phyloP scores from a whole-genome alignment of 306 rosid species.

The Gleditsia sinensis region DNA sequence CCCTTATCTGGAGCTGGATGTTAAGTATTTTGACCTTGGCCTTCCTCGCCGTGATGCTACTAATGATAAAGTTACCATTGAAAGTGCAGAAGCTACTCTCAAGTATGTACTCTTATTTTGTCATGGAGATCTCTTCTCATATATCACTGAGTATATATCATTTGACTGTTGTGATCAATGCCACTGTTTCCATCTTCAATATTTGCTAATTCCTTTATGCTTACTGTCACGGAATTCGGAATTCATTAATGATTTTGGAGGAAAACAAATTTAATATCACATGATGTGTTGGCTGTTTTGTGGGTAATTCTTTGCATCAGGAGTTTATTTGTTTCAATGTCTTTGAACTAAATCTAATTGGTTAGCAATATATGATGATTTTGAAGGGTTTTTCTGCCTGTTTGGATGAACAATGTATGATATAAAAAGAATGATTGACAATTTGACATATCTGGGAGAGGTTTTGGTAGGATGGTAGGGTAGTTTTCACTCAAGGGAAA shows the following conservation, averaged over 20 bases:
- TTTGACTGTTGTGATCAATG: slow-evolving; percentile 7
- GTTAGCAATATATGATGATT: background rate
- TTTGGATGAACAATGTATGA: background rate
- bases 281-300: background rate
- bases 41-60: slow-evolving; percentile 60
- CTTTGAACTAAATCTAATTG: background rate
- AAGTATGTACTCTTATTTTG: slow-evolving; percentile 40
- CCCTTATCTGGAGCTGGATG: slow-evolving; percentile 52
- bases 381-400: background rate
- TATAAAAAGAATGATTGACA: too few relatives aligned
- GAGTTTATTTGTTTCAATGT: background rate
- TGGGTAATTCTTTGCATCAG: background rate
- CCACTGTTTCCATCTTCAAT: background rate
- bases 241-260: background rate
- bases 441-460: too few relatives aligned
- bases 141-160: background rate
- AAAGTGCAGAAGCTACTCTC: slow-evolving; percentile 63
- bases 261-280: too few relatives aligned
- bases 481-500: background rate
- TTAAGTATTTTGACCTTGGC: slow-evolving; percentile 61
- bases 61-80: slow-evolving; percentile 56
- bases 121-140: background rate
- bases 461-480: background rate
- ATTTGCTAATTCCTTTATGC: slow-evolving; percentile 1
- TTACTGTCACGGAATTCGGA: background rate